Evolutionary conservation across 208 protist genomes (phyloP), one percentile per base, ranked within the genome.

Genomic region (Angomonas ambiguus): DNA sequence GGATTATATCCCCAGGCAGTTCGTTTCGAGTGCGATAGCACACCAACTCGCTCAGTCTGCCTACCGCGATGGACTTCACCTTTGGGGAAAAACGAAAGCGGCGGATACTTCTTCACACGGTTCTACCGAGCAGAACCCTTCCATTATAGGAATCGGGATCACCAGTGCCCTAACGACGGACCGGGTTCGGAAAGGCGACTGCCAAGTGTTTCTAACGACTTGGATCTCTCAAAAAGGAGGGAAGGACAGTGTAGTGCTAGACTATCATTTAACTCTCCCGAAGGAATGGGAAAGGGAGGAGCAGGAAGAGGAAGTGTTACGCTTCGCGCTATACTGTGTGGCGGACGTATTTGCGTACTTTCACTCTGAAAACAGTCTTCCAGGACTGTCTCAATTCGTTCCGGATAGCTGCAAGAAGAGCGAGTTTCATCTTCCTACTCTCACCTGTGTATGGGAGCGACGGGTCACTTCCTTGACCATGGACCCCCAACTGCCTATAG

Each of bases 21-120:
- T 80, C 28, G 80, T 89, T 8, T 72, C 65, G 11, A 30, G 53
- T 0, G 42, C 66, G 2, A 56, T 80, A 3, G 77, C 83, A 22
- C 68, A 71, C 3, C 80, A 83, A 28, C 69, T 92, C 0, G 82
- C 86, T 0, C 86, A 92, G 62, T 83, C 80, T 62, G 86, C 83
- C 32, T 84, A 79, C 51, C 42, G 62, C 35, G 41, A 66, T 18
- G 2, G 41, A 20, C 27, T 33, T 3, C 20, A 6, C 22, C 0
- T 16, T 30, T 2, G 11, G 1, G 13, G 55, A 49, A 25, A 13
- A 41, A 34, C 24, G 1, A 0, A 20, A 38, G 22, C 45, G 22
- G 32, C 31, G 38, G 11, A 45, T 8, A 16, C 8, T n/a, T n/a
- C n/a, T n/a, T n/a, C n/a, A n/a, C n/a, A n/a, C n/a, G n/a, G n/a